Evolutionary conservation across 495 filamentous ascomycete species (phyloP).

Genomic region (Penicillium argentinense): DNA sequence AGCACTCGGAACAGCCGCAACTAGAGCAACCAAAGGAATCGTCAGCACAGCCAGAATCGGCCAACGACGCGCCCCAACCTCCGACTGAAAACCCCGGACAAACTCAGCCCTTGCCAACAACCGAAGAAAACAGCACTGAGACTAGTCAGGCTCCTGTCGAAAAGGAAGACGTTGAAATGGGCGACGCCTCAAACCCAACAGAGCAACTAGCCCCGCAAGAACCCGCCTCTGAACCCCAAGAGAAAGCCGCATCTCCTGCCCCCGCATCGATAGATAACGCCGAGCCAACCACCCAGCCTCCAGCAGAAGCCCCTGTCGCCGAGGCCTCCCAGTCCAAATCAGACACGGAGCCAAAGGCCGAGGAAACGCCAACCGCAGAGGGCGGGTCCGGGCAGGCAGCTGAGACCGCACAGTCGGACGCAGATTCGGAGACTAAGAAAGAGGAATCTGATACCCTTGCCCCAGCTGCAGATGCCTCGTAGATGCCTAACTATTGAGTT

Average conservation of each 20-base stretch:
- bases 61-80: not conserved
- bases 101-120: not conserved
- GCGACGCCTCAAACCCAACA: constrained; percentile 7
- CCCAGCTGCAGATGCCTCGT: constrained; percentile 2
- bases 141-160: not conserved
- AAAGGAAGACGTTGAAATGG: constrained; percentile 15
- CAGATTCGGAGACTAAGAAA: constrained; percentile 6
- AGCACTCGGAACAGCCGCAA: no score
- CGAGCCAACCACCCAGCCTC: not conserved
- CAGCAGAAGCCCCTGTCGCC: not conserved
- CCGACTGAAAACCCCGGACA: not conserved
- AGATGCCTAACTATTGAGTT: no score
- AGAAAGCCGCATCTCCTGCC: constrained; percentile 1
- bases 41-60: not conserved
- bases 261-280: not conserved
- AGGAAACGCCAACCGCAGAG: constrained; percentile 2
- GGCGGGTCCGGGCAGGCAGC: not conserved
- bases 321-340: not conserved
- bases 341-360: constrained; percentile 1
- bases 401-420: not conserved
- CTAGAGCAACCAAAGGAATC: constrained; percentile 5
- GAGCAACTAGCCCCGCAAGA: constrained; percentile 2
- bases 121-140: not conserved
- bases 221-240: not conserved
- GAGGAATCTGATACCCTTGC: constrained; percentile 9